Conservation (phyloP, 352 stramenopile genomes). For the Phytophthora idaei region DNA sequence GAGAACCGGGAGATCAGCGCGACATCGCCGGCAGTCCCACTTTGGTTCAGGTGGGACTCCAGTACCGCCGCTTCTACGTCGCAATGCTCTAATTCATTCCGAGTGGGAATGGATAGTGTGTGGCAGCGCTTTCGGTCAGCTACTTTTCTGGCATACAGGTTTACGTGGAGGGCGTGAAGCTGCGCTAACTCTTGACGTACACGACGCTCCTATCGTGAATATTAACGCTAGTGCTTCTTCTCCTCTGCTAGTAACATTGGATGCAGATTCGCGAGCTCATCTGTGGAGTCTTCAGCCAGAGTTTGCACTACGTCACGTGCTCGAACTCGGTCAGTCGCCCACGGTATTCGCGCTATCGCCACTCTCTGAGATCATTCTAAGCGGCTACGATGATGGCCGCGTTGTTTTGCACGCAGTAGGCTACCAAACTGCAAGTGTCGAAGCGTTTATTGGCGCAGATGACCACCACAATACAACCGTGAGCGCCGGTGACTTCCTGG, state of each 20-base stretch:
- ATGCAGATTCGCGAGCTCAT: slow-evolving; percentile 42
- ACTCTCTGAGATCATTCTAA: slow-evolving; percentile 60
- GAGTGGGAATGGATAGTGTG: slow-evolving; percentile 71
- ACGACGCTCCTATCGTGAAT: slow-evolving; percentile 54
- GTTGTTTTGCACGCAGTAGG: slow-evolving; percentile 56
- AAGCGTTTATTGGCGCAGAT: slow-evolving; percentile 38
- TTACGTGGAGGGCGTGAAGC: slow-evolving; percentile 42
- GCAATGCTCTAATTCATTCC: slow-evolving; percentile 46
- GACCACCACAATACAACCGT: slow-evolving; percentile 71
- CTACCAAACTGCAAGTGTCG: slow-evolving; percentile 35
- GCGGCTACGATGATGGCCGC: slow-evolving; percentile 66
- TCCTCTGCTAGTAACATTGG: slow-evolving; percentile 60
- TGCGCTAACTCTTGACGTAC: slow-evolving; percentile 52
- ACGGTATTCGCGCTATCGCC: slow-evolving; percentile 60
- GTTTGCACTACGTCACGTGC: slow-evolving; percentile 55
- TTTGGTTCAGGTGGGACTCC: neutral
- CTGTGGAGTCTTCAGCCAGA: slow-evolving; percentile 67
- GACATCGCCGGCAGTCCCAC: slow-evolving; percentile 23
- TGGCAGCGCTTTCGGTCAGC: slow-evolving; percentile 62
- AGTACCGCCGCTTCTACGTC: slow-evolving; percentile 20
- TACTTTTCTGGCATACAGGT: slow-evolving; percentile 77
- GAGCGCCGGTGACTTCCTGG: slow-evolving; percentile 65
- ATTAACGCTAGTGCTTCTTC: slow-evolving; percentile 51
- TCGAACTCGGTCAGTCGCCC: slow-evolving; percentile 55
- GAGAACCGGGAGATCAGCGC: slow-evolving; percentile 22